Base-by-base conservation (phyloP, 495 filamentous ascomycete species). In the Pseudomonodictys pantanalensis region DNA sequence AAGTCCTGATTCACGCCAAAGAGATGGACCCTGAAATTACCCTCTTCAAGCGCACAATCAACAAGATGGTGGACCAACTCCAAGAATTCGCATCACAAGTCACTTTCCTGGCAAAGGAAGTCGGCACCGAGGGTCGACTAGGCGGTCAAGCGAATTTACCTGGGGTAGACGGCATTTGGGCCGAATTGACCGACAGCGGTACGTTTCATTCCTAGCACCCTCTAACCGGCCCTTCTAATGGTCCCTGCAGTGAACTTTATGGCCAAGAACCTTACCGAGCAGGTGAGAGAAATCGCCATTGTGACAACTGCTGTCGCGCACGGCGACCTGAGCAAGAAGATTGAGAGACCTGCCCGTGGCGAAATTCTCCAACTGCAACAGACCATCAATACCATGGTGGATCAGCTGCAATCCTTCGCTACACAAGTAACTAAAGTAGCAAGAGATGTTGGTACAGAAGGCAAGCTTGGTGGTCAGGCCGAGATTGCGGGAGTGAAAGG, bases 11-110 rank as follows among this genome's bases (percentile, higher is more conserved):
- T 66, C 92, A 97, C 71, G 88, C 89, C 7, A 83, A 91, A 65
- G 93, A 99, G 74, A 93, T 97, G 89, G 93, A 99, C 79, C 92
- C 93, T 0, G 95, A 99, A 79, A 99, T 99, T 68, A 90, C 89
- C n/a, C 92, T 88, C 3, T 99, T 99, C 81, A 99, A 99, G 78
- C 86, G 89, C 54, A 97, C 92, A 15, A 86, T 90, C 77, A 99
- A 99, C 69, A 95, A 86, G 52, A 99, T 99, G 93, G 95, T 97
- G 83, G 93, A 97, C 70, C 93, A 97, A 76, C 80, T 98, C 52
- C 92, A 97, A 72, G 88, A 93, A 50, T 98, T 98, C 75, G 92
- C 93, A 68, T 92, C 88, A 71, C 92, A 98, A 76, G 93, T 98
- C 65, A 97, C 95, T 57, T 86, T 90, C 66, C 88, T 98, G 62